Base-by-base conservation (phyloP, 2,329 filamentous ascomycete genomes). In the Nectriaceae sp. region DNA sequence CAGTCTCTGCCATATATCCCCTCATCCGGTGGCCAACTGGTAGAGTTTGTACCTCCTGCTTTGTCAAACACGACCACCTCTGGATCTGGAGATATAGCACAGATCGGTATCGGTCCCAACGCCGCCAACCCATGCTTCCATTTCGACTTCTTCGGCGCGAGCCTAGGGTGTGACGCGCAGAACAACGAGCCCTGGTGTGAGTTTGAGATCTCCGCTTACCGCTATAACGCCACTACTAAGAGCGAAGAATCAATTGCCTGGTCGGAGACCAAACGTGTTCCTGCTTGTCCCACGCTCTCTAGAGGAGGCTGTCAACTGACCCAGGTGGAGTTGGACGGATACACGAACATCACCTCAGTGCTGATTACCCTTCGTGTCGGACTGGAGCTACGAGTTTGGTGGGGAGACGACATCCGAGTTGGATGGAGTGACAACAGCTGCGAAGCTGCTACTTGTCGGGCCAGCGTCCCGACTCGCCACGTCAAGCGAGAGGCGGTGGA, bases 381-480 rank as follows among this genome's bases (percentile, higher is more conserved):
- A 31, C 53, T 65, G 20, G 61, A 72, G 21, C 56, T 70, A 21
- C 66, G 69, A 46, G 60, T 68, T 22, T 74, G 71, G 71, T 74
- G 71, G 71, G 69, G 62, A 21, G 71, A 74, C 44, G 70, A 74
- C 47, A 62, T 74, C 49, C 62, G 61, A 18, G 57, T 72, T 37
- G 70, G 70, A 39, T 74, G 71, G 71, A 70, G 58, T 16, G 69
- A 74, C 54, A 74, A 72, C 48, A 68, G 61, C 39, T 74, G 71
- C 49, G 62, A 68, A 20, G 70, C 71, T 37, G 64, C 66, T 5
- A 54, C 53, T 36, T 74, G 71, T 42, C 71, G 71, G 33, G 57
- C 58, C 4, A 55, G 49, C 21, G 50, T 52, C 2, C 49, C 55
- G 16, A 52, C 62, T 18, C 59, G 64, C 31, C 53, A 50, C 19